Conservation (phyloP, 805 yeast species). For the Cyberlindnera misumaiensis region DNA sequence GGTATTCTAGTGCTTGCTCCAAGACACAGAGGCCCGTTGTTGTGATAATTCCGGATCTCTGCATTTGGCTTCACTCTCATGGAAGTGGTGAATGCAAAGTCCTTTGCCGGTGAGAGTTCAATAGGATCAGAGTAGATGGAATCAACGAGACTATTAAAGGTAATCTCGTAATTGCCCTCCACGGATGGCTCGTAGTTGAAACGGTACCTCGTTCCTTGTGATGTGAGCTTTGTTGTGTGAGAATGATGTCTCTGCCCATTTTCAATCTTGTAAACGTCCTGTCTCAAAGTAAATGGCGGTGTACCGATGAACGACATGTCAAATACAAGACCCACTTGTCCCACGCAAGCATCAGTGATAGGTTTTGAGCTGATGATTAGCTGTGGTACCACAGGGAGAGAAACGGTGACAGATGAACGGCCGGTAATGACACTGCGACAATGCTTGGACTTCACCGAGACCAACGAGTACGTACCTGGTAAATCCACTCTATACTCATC, state of each 20-base stretch:
- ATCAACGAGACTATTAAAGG: constrained; percentile 59
- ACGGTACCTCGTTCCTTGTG: constrained; percentile 41
- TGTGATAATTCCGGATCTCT: constrained; percentile 14
- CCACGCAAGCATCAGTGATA: constrained; percentile 82
- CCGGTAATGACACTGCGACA: constrained; percentile 66
- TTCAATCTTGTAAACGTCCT: constrained; percentile 50
- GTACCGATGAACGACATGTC: constrained; percentile 65
- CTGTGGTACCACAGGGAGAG: constrained; percentile 50
- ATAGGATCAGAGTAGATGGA: constrained; percentile 46
- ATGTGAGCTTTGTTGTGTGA: constrained; percentile 30
- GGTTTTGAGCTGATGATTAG: constrained; percentile 38
- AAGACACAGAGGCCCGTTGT: constrained; percentile 32
- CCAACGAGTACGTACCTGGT: constrained; percentile 64
- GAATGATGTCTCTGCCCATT: constrained; percentile 27
- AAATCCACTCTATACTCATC: constrained; percentile 34
- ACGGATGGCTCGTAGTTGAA: constrained; percentile 68
- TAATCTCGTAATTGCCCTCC: constrained; percentile 78
- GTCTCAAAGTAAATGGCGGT: constrained; percentile 71
- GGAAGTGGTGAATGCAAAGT: constrained; percentile 57
- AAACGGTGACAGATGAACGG: constrained; percentile 45
- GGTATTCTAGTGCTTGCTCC: constrained; percentile 43
- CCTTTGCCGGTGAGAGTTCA: constrained; percentile 26
- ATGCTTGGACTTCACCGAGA: constrained; percentile 45
- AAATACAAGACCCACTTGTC: constrained; percentile 79
- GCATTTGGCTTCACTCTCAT: constrained; percentile 67